These are phyloP conservation scores for Nigrospora oryzae DNA, from an alignment of 2,329 filamentous ascomycete genomes.

Conservation along the genomic window DNA sequence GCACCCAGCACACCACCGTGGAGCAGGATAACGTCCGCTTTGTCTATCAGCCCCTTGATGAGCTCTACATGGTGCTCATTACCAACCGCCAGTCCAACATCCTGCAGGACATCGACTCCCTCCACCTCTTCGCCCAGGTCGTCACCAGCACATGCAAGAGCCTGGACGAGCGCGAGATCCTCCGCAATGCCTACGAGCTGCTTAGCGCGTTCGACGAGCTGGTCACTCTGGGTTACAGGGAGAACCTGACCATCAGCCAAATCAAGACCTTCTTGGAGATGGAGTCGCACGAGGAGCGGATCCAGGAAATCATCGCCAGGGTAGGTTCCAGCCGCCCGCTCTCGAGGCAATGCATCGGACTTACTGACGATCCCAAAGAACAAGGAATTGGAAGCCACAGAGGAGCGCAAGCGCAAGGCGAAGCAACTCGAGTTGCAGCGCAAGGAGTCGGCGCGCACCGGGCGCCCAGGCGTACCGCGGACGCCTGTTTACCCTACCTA, in stretches of 20 bases:
- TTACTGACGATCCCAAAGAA: slow-evolving; percentile 49
- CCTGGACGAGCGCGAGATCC: slow-evolving; percentile 89
- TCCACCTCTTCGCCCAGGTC: slow-evolving; percentile 96
- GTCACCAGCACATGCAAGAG: slow-evolving; percentile 95
- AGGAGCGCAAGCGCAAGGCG: slow-evolving; percentile 96
- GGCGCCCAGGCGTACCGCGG: slow-evolving; percentile 58
- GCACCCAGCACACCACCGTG: slow-evolving; percentile 95
- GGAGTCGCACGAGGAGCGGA: slow-evolving; percentile 98
- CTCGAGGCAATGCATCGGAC: neutral
- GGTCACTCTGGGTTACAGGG: slow-evolving; percentile 88
- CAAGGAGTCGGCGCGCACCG: slow-evolving; percentile 81
- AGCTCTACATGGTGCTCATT: slow-evolving; percentile 99
- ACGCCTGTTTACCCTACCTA: slow-evolving; percentile 84
- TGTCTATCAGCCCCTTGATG: slow-evolving; percentile 97
- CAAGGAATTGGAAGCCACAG: slow-evolving; percentile 95
- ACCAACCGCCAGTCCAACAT: slow-evolving; percentile 99
- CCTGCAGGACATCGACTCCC: slow-evolving; percentile 95
- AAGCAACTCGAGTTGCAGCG: slow-evolving; percentile 99
- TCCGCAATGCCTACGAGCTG: slow-evolving; percentile 91
- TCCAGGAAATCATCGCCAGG: slow-evolving; percentile 93
- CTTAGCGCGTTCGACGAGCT: slow-evolving; percentile 96
- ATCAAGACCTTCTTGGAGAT: slow-evolving; percentile 99
- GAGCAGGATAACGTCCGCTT: slow-evolving; percentile 99
- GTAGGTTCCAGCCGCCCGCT: slow-evolving; percentile 36
- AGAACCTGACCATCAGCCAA: slow-evolving; percentile 92